A percentile compares a stretch with the other conserved stretches of the same genome.
Conservation (phyloP, 2,329 filamentous ascomycete species). For the Sporothrix variecibatus region DNA sequence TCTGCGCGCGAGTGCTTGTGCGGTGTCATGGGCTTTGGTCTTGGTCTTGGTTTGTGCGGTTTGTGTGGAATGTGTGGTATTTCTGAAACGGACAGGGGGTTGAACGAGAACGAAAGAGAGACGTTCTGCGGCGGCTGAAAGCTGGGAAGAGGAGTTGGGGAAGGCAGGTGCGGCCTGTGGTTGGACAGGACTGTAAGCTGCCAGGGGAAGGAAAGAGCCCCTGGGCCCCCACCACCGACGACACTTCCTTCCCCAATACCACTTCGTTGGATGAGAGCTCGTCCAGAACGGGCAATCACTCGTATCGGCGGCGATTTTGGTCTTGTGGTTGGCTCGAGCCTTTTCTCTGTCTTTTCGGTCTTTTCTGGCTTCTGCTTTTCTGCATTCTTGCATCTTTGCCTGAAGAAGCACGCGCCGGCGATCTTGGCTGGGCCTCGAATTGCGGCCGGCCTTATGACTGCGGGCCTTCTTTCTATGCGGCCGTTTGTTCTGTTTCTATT, state of each 20-base stretch:
- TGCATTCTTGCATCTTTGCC: neutral
- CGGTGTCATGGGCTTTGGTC: neutral
- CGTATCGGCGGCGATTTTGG: neutral
- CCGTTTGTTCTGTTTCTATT: neutral
- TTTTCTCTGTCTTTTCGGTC: neutral
- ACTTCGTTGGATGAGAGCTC: constrained; percentile 8
- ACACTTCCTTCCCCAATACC: neutral
- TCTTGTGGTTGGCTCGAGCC: neutral
- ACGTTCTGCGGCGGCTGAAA: neutral
- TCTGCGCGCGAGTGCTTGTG: constrained; percentile 13
- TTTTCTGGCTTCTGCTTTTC: neutral
- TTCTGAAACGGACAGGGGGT: constrained; percentile 19
- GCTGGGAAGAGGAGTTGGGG: neutral
- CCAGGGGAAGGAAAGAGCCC: constrained; percentile 7
- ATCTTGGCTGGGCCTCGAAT: neutral
- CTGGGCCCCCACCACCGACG: constrained; percentile 1
- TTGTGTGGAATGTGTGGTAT: neutral
- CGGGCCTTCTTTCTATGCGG: neutral
- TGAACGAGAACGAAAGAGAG: neutral
- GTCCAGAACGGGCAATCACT: neutral
- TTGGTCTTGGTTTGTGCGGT: neutral
- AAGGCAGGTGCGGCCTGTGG: neutral
- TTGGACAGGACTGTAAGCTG: neutral
- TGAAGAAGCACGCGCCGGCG: constrained; percentile 7
- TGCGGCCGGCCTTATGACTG: neutral